These are phyloP conservation scores for Avena eriantha DNA, from an alignment of 176 grass and related monocot species.

Conservation along the genomic window DNA sequence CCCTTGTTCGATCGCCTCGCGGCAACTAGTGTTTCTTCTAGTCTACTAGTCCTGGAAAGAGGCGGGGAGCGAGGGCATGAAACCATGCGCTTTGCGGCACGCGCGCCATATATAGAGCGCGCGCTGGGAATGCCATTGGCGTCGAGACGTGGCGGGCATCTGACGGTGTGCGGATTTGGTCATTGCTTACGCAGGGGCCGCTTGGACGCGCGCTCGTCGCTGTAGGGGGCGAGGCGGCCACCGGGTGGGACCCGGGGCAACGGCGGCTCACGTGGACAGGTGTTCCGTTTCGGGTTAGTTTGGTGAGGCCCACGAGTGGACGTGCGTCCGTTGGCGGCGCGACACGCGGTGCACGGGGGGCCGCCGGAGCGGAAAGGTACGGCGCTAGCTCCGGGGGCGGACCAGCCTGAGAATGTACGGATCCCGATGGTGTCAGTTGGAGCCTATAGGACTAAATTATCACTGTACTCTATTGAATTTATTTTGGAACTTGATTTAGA, in stretches of 20 bases:
- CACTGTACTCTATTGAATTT: background rate
- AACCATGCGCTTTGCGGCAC: slow-evolving; percentile 36
- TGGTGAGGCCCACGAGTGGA: background rate
- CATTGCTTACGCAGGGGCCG: slow-evolving; percentile 53
- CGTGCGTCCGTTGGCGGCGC: background rate
- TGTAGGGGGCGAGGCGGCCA: background rate
- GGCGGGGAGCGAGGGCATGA: slow-evolving; percentile 28
- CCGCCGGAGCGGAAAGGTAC: background rate
- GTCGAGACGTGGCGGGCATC: slow-evolving; percentile 45
- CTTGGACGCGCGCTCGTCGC: slow-evolving; percentile 22
- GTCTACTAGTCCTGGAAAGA: background rate
- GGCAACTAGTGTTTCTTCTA: background rate
- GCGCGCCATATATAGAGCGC: slow-evolving; percentile 49
- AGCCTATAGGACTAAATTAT: background rate
- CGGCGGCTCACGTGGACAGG: slow-evolving; percentile 46
- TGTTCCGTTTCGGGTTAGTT: slow-evolving; percentile 35
- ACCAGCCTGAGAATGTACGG: background rate
- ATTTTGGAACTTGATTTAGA: background rate
- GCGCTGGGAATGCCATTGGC: background rate
- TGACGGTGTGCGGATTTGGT: slow-evolving; percentile 28
- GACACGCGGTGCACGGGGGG: slow-evolving; percentile 1
- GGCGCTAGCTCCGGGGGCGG: background rate
- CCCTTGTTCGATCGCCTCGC: background rate
- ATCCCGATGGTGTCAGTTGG: background rate
- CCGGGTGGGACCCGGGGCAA: background rate